A percentile compares a stretch with the other conserved stretches of the same genome.
phyloP scores from a whole-genome alignment of 148 eudicot species.

The Chenopodium suecicum region DNA sequence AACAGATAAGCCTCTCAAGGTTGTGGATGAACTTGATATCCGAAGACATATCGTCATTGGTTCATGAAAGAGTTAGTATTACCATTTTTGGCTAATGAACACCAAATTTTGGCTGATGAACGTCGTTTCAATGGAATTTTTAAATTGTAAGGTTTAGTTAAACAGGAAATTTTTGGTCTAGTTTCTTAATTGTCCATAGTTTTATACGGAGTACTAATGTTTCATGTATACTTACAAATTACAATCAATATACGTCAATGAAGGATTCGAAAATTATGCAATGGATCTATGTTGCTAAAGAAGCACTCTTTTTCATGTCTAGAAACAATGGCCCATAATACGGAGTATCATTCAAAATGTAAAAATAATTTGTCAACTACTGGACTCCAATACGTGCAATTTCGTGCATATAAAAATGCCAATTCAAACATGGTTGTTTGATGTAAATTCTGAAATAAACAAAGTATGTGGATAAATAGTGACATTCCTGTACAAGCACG shows the following conservation, averaged over 20 bases:
- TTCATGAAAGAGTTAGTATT: conserved; percentile 1
- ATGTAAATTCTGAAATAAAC: not conserved
- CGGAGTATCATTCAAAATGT: not conserved
- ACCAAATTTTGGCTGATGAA: not conserved
- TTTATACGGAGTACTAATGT: not conserved
- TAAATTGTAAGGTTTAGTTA: too few relatives aligned
- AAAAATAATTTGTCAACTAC: not conserved
- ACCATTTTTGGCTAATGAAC: not conserved
- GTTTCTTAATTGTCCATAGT: not conserved
- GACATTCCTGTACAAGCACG: not conserved
- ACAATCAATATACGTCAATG: not conserved
- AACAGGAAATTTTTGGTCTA: not conserved
- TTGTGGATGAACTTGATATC: conserved; percentile 50
- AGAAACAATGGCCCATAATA: not conserved
- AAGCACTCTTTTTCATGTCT: not conserved
- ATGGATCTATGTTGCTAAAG: not conserved
- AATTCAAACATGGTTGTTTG: not conserved
- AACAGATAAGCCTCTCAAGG: conserved; percentile 46
- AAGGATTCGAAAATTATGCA: not conserved
- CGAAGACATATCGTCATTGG: conserved; percentile 34
- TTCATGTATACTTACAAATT: not conserved
- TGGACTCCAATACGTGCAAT: not conserved
- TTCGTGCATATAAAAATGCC: not conserved
- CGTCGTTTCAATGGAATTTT: not conserved
- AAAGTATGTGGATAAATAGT: not conserved